Evolutionary conservation across 208 protist species (phyloP).

Genomic region (Crithidia fasciculata): DNA sequence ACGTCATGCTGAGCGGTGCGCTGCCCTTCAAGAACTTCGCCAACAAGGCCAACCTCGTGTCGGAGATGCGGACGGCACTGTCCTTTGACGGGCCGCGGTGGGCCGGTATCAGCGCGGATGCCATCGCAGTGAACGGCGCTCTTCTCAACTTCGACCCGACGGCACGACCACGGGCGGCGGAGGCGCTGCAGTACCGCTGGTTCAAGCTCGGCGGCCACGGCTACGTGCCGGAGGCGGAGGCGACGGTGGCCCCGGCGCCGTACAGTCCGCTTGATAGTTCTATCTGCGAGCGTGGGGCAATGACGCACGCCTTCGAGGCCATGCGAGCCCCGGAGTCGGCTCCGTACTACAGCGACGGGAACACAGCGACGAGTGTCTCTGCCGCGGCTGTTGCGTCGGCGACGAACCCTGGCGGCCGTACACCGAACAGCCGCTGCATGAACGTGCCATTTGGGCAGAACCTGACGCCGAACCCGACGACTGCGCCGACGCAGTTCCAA

Average conservation of each 20-base stretch:
- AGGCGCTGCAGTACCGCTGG: conserved; percentile 71
- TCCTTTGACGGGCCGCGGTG: conserved; percentile 66
- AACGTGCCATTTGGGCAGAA: conserved; percentile 31
- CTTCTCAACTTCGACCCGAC: conserved; percentile 66
- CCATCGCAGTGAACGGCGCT: conserved; percentile 49
- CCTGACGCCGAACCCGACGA: background rate
- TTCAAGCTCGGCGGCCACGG: conserved; percentile 38
- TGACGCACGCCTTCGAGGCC: conserved; percentile 67
- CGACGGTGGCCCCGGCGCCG: conserved; percentile 1
- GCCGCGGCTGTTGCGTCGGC: background rate
- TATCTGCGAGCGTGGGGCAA: conserved; percentile 56
- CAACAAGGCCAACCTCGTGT: conserved; percentile 67
- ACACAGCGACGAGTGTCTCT: background rate
- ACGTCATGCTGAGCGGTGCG: conserved; percentile 80
- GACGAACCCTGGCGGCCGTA: conserved; percentile 12
- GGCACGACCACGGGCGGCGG: conserved; percentile 48
- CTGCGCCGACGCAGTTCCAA: conserved; percentile 6
- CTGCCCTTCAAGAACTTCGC: conserved; percentile 73
- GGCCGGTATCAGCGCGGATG: conserved; percentile 57
- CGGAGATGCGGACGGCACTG: conserved; percentile 73
- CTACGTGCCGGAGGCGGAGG: background rate
- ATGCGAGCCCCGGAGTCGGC: conserved; percentile 51
- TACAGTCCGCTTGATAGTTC: conserved; percentile 39
- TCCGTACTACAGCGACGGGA: conserved; percentile 22
- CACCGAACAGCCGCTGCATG: conserved; percentile 34